Evolutionary conservation across 2,329 filamentous ascomycete species (phyloP).

Genomic region (Alternaria arborescens): DNA sequence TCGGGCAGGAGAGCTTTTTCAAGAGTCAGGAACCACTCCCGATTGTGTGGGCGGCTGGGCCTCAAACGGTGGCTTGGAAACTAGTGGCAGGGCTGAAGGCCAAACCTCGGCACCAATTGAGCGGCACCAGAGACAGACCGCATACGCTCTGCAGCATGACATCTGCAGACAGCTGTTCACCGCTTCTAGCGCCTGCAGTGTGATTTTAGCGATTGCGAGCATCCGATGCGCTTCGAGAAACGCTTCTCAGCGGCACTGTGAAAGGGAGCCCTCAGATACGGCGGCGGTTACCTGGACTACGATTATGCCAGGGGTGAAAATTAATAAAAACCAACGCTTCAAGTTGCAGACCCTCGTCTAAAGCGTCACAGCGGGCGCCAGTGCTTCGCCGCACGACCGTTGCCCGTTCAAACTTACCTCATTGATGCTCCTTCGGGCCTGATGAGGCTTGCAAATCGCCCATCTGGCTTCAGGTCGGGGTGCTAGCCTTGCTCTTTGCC

Average conservation of each 20-base stretch:
- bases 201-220: background rate
- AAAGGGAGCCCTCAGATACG: constrained; percentile 11
- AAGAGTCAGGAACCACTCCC: constrained; percentile 43
- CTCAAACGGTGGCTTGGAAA: constrained; percentile 39
- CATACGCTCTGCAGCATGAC: constrained; percentile 42
- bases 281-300: constrained; percentile 37
- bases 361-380: constrained; percentile 41
- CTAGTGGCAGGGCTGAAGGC: constrained; percentile 30
- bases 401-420: constrained; percentile 27
- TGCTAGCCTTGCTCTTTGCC: constrained; percentile 30
- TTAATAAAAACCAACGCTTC: constrained; percentile 23
- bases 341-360: constrained; percentile 23
- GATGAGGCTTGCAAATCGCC: constrained; percentile 28
- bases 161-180: constrained; percentile 44
- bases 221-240: background rate
- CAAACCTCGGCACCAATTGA: constrained; percentile 36
- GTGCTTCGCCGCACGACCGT: constrained; percentile 38
- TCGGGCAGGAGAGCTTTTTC: constrained; percentile 23
- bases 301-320: constrained; percentile 22
- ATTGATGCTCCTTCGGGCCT: constrained; percentile 30
- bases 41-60: constrained; percentile 25
- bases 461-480: constrained; percentile 39
- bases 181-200: constrained; percentile 29
- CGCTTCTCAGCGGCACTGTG: background rate
- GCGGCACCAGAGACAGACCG: constrained; percentile 23